Base-by-base conservation (phyloP, 176 grass and related monocot genomes). In the Echinochloa phyllopogon region DNA sequence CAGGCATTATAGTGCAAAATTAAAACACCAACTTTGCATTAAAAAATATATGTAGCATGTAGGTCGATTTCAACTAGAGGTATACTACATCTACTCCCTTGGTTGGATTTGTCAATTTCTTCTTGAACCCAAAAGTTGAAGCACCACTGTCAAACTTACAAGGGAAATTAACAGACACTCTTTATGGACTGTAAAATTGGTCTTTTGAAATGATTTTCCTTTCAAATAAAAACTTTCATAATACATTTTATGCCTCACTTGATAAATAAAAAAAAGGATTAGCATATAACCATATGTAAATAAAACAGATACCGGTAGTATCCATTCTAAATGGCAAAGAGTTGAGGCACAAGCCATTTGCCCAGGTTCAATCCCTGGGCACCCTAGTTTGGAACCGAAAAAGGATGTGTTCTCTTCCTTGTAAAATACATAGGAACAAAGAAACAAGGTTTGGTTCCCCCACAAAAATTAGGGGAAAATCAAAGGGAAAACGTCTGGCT, bases 101-200 rank as follows among this genome's bases (percentile, higher is more conserved):
- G 27, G 48, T 67, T 37, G 50, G 42, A 79, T 21, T 65, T 43
- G 16, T 79, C 11, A 61, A 44, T 11, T 79, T 60, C 49, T 77
- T 17, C 17, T 60, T n/a, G 44, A 4, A 68, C 50, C 36, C 4
- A 3, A 36, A 68, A 36, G 61, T 77, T 68, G 12, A 58, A 60
- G 40, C 44, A 50, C 18, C 45, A 67, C 47, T 53, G 10, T 40
- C 10, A 33, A 33, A 37, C 33, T 67, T 53, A 51, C 10, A 67
- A 80, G 25, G 62, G 53, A 38, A 39, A 52, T 40, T 68, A n/a
- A 80, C 6, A 68, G 37, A 23, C 44, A 50, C 17, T 65, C 16
- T 8, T 44, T 36, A 79, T 37, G 16, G 50, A 50, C 24, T 37
- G 17, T 4, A 50, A 80, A 45, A 60, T 65, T 82, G 21, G n/a